Conservation (phyloP, 2,329 filamentous ascomycete species). For the Penicillium thymicola region DNA sequence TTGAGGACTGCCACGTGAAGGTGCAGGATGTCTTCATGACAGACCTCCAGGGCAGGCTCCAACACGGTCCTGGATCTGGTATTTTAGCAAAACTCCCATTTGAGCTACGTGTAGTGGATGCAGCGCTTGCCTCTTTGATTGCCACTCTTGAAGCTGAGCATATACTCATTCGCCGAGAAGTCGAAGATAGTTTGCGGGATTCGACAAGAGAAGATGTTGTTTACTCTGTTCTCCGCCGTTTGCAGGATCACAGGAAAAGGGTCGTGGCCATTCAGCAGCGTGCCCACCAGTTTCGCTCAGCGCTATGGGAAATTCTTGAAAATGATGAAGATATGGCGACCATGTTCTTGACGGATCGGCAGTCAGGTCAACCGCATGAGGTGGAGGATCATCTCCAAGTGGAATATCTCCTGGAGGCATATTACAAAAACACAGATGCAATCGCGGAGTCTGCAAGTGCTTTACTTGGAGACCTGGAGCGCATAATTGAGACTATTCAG, state of each 20-base stretch:
- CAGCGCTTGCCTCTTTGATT: constrained; percentile 34
- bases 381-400: constrained; percentile 36
- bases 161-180: constrained; percentile 19
- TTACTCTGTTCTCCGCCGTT: constrained; percentile 22
- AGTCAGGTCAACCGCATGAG: constrained; percentile 27
- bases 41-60: constrained; percentile 28
- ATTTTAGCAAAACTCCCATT: constrained; percentile 26
- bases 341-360: constrained; percentile 37
- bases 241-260: constrained; percentile 29
- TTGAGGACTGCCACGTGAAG: constrained; percentile 11
- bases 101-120: constrained; percentile 37
- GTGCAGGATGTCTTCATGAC: constrained; percentile 25
- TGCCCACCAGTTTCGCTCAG: constrained; percentile 34
- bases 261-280: constrained; percentile 31
- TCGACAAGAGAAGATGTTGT: constrained; percentile 16
- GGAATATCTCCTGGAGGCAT: constrained; percentile 40
- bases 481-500: constrained; percentile 34
- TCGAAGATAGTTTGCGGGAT: constrained; percentile 20
- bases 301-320: constrained; percentile 34
- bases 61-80: constrained; percentile 14
- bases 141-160: constrained; percentile 35
- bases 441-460: constrained; percentile 31
- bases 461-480: constrained; percentile 29
- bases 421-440: constrained; percentile 35
- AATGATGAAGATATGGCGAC: constrained; percentile 38